Evolutionary conservation across 2,329 filamentous ascomycete genomes (phyloP), one percentile per base, ranked within the genome.

Genomic region (Celoporthe dispersa): DNA sequence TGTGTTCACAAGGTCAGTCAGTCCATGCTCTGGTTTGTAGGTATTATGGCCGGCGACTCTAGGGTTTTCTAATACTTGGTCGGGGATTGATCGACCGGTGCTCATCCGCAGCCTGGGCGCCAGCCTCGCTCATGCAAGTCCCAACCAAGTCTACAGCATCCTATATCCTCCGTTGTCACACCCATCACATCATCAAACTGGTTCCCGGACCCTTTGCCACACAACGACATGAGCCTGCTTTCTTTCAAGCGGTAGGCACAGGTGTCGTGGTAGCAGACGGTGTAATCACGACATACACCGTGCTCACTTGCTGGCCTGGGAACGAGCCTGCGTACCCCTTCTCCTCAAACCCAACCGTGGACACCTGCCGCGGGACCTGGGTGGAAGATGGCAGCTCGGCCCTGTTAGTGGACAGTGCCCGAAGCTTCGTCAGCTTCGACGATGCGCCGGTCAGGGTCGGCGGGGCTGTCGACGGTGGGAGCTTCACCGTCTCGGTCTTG

Each of bases 401-500:
- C 51, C 28, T 11, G 6, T 28, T 16, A n/a, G 48, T 25, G n/a
- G 48, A 25, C 48, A 9, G 48, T n/a, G 25, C 28, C 14, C 9
- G 8, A 28, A 25, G 48, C 48, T n/a, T 53, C 3, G 3, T 59
- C 55, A 28, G 35, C 11, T 22, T 59, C 3, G 55, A 35, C 28
- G 31, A 19, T 28, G 31, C 31, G 31, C 31, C 16, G 4, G 55
- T 63, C 5, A 28, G 25, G 3, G 61, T 63, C 31, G 25, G 28
- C 6, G 55, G 35, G 31, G 2, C 5, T 28, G 55, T 35, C 31
- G 55, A 35, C 11, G 28, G 55, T 16, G 4, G 55, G 2, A 35
- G 31, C 28, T 59, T 33, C 25, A 22, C n/a, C 35, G 35, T 81
- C 73, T 84, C 78, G 68, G 64, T 41, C 7, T 55, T 70, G 31